These are phyloP conservation scores for Naganishia onofrii DNA, from an alignment of 768 basidiomycete species.

Conservation along the genomic window DNA sequence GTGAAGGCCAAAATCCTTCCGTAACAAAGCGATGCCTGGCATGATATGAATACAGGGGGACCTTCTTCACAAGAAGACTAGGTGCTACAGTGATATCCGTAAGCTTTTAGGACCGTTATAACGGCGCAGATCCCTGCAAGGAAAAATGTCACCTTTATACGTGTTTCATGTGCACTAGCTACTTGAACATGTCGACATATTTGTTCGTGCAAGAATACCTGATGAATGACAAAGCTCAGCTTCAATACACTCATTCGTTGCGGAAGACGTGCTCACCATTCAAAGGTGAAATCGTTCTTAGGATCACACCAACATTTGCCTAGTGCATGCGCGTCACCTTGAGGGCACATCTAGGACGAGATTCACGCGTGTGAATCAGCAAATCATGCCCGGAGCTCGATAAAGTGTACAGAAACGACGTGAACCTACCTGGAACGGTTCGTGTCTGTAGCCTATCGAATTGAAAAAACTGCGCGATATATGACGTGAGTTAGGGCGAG, in stretches of 20 bases:
- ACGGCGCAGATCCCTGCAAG: no score
- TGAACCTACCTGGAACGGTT: conserved; percentile 88
- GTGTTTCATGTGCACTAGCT: no score
- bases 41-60: neutral
- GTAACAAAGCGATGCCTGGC: neutral
- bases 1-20: neutral
- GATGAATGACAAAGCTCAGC: conserved; percentile 20
- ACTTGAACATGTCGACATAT: conserved; percentile 58
- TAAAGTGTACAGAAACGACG: conserved; percentile 55
- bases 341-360: conserved; percentile 48
- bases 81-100: neutral
- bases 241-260: conserved; percentile 4
- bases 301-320: conserved; percentile 86
- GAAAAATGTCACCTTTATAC: no score
- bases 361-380: neutral
- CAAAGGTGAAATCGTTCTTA: conserved; percentile 67
- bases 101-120: no score
- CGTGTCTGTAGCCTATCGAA: conserved; percentile 89
- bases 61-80: neutral
- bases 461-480: conserved; percentile 85
- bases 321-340: conserved; percentile 59
- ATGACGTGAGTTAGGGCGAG: conserved; percentile 58
- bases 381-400: neutral
- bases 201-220: conserved; percentile 84
- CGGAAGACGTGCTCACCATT: conserved; percentile 43